Base-by-base conservation (phyloP, 257 asterid species). In the Nicotiana otophora region DNA sequence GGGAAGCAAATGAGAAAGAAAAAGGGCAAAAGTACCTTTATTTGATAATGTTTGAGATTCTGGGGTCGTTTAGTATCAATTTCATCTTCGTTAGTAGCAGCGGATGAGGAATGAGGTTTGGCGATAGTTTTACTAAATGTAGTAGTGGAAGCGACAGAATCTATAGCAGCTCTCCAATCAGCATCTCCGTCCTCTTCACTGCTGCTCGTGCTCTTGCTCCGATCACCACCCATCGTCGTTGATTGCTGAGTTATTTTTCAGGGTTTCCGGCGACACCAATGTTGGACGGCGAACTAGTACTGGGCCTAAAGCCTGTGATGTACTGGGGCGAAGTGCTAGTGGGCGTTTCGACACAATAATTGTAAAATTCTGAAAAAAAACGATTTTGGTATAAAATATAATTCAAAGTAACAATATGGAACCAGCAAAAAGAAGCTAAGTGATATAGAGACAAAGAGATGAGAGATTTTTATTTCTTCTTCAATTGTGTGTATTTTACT, bases 151-250 rank as follows among this genome's bases (percentile, higher is more conserved):
- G 92, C 90, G 12, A 89, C 87, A 19, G 97, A 95, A 74, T 91
- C 91, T 61, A 95, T 92, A 91, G 98, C 97, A 78, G 93, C 93
- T 81, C 88, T 92, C 98, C 98, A 93, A 62, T 87, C 88, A 77
- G 96, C 95, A 82, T 92, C 93, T 34, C 97, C 97, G 82, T 95
- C 98, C 85, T 93, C 97, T 77, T 93, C 97, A 16, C 93, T 93
- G 88, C 87, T 68, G 69, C 81, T 64, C 46, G 82, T 82, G 86
- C 39, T 69, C 48, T 36, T 20, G 5, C 84, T 42, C 81, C 85
- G 86, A 54, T 81, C 66, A 63, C 86, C 86, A 62, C 90, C 89
- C 93, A 91, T 91, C 34, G 81, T 57, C 84, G 77, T 83, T 53
- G 81, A 23, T 42, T 20, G 2, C 20, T 2, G 20, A 70, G 60